Conservation (phyloP, 1,284 basidiomycete species). For the Cutaneotrichosporon sp. region DNA sequence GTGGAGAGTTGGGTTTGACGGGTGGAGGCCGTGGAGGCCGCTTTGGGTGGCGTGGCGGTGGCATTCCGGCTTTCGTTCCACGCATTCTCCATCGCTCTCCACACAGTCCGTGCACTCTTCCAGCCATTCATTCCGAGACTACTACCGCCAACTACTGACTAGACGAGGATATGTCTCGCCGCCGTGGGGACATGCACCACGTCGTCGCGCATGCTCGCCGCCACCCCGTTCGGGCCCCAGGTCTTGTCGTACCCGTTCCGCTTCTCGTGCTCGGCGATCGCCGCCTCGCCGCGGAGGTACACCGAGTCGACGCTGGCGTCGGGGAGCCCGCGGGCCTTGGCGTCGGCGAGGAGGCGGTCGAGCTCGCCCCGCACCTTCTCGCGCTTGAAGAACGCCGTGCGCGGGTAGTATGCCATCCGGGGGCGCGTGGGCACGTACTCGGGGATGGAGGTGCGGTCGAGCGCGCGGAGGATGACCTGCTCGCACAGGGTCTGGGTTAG, state of each 20-base stretch:
- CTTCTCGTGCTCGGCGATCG: constrained; percentile 32
- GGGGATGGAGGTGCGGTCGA: constrained; percentile 31
- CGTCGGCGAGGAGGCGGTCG: constrained; percentile 30
- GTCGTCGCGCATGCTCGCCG: not conserved
- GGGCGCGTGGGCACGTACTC: constrained; percentile 35
- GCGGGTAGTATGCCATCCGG: constrained; percentile 29
- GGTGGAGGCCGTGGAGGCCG: not conserved
- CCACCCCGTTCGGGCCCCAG: constrained; percentile 29
- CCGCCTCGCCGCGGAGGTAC: constrained; percentile 34
- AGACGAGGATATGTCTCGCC: constrained; percentile 7
- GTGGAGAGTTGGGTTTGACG: not conserved
- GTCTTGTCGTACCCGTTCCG: constrained; percentile 37
- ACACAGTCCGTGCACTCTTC: not conserved
- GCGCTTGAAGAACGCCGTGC: constrained; percentile 36
- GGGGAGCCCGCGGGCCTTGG: constrained; percentile 22
- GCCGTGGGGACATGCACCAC: not conserved
- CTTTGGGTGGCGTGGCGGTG: not conserved
- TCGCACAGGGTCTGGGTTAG: constrained; percentile 34
- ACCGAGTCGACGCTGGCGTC: constrained; percentile 27
- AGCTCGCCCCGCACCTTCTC: constrained; percentile 29
- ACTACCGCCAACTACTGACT: no score
- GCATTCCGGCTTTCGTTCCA: no score
- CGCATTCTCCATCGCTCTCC: no score
- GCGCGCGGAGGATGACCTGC: constrained; percentile 38
- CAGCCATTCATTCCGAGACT: not conserved